A percentile compares a stretch with the other conserved stretches of the same genome.
Evolutionary conservation across 2,329 filamentous ascomycete genomes (phyloP).

Genomic region (Diplodia intermedia): DNA sequence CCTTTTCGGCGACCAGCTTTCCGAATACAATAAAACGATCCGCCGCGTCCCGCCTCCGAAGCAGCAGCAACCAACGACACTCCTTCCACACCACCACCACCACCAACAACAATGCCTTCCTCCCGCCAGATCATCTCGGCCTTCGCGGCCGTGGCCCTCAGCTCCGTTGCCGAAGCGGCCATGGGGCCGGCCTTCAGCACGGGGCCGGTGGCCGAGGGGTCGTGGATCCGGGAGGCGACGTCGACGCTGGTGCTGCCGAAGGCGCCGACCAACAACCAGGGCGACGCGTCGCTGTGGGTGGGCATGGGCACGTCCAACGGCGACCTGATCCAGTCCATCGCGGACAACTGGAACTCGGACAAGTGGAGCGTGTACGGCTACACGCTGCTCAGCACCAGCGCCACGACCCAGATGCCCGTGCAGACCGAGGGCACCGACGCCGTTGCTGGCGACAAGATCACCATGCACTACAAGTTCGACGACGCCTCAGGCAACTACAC

Average conservation of each 20-base stretch:
- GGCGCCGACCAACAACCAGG: conserved; percentile 45
- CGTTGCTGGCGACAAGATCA: conserved; percentile 45
- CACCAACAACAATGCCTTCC: conserved; percentile 35
- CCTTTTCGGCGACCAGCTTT: neutral
- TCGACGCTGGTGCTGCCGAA: conserved; percentile 55
- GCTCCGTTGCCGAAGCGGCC: conserved; percentile 36
- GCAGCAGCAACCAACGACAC: neutral
- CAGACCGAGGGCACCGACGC: conserved; percentile 43
- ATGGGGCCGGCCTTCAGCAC: conserved; percentile 45
- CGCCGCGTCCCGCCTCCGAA: neutral
- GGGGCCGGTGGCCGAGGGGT: conserved; percentile 50
- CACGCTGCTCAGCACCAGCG: conserved; percentile 49
- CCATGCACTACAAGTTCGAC: conserved; percentile 55
- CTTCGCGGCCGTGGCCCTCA: conserved; percentile 34
- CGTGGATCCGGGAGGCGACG: conserved; percentile 55
- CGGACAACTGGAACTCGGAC: conserved; percentile 37
- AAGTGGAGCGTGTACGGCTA: conserved; percentile 56
- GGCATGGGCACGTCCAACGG: conserved; percentile 60
- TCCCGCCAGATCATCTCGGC: conserved; percentile 33
- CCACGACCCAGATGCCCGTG: conserved; percentile 44
- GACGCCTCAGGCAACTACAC: conserved; percentile 51
- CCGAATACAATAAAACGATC: neutral
- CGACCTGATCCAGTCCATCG: conserved; percentile 58
- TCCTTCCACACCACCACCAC: neutral
- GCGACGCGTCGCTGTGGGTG: conserved; percentile 56